A percentile compares a stretch with the other conserved stretches of the same genome.
These are phyloP conservation scores for Leucosporidium creatinivorum DNA, from an alignment of 768 basidiomycete genomes.

Conservation along the genomic window DNA sequence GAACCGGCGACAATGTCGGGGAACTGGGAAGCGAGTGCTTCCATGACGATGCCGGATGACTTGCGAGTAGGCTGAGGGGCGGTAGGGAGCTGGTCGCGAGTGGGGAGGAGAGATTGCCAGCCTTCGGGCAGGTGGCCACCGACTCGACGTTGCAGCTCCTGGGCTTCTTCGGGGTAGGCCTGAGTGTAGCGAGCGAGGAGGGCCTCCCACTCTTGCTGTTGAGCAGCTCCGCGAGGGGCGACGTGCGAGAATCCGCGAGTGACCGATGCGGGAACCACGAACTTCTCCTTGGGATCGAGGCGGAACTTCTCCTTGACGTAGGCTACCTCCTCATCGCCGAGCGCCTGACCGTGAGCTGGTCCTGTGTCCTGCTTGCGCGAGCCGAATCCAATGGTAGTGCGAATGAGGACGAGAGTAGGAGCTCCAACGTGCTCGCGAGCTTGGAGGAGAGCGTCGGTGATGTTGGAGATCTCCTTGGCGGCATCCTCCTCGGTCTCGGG, in stretches of 20 bases:
- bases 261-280: constrained; percentile 65
- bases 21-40: constrained; percentile 60
- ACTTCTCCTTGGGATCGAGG: constrained; percentile 65
- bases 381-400: constrained; percentile 72
- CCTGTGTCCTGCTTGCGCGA: constrained; percentile 87
- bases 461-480: constrained; percentile 60
- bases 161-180: constrained; percentile 73
- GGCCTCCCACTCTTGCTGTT: constrained; percentile 64
- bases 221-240: constrained; percentile 62
- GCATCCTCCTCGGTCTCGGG: constrained; percentile 64
- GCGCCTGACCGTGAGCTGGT: constrained; percentile 82
- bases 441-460: constrained; percentile 39
- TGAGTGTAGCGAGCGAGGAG: constrained; percentile 60
- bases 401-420: constrained; percentile 32
- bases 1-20: constrained; percentile 57
- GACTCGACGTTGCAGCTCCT: constrained; percentile 76
- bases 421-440: constrained; percentile 4
- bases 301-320: constrained; percentile 73
- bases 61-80: constrained; percentile 83
- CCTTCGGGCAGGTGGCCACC: constrained; percentile 67
- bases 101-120: constrained; percentile 76
- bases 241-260: constrained; percentile 60
- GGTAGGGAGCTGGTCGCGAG: constrained; percentile 66
- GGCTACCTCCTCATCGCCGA: constrained; percentile 82
- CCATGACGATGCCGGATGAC: constrained; percentile 78